Evolutionary conservation across 352 stramenopile genomes (phyloP), one percentile per base, ranked within the genome.

Genomic region (Peronosclerospora sorghi): DNA sequence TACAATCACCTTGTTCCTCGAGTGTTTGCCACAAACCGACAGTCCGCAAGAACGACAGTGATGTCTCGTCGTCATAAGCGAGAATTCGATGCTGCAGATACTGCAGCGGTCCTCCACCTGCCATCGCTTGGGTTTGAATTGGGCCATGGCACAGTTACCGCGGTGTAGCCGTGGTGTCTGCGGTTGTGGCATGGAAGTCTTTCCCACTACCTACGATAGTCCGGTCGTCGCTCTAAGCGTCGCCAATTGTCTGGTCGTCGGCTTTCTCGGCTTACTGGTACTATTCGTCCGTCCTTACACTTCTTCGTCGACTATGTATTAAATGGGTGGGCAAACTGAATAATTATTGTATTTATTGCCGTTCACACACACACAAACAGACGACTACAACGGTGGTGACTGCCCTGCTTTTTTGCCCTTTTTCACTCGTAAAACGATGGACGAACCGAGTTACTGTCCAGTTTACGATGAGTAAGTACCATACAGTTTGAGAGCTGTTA

Each of bases 1-100:
- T 42, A 91, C 63, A 17, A 83, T 47, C 10, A 73, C 71, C 52
- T 70, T 72, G 60, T 82, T 70, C 34, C 54, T 53, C 48, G 73
- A 86, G 62, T 91, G 78, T 28, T 71, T 79, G 28, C 64, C 58
- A 52, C 78, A 91, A 14, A 91, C 77, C 6, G 75, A 91, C 19
- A 62, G 41, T 37, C 78, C 78, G 40, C 78, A 91, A 48, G 77
- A 57, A 26, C 78, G 73, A 51, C 78, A 91, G 55, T 91, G 78
- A 51, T 91, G 78, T 21, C 78, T 73, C n/a, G 50, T 51, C 35
- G 72, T 71, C 38, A 91, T 41, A 45, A 73, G 62, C 47, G 51
- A 67, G 50, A 91, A 91, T 15, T 60, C 41, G 20, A 45, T 41
- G 46, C 53, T 59, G 60, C 78, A 91, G 39, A 88, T 59, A 39